Conservation (phyloP, 73 alveolate genomes). For the Blepharisma stoltei region DNA sequence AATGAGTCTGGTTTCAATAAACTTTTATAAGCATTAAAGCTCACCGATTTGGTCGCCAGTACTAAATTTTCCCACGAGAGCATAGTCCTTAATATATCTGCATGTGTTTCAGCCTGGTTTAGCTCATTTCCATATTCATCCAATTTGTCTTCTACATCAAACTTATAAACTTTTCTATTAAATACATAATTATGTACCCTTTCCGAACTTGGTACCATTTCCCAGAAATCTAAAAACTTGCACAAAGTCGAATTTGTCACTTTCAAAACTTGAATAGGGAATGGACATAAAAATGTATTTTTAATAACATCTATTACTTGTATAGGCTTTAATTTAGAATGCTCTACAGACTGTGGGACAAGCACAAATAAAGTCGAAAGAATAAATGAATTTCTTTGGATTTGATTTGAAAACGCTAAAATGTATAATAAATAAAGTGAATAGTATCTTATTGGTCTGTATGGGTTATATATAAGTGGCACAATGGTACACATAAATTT, state of each 20-base stretch:
- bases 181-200: neutral
- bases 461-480: neutral
- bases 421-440: neutral
- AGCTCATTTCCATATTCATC: neutral
- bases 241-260: neutral
- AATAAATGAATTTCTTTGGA: neutral
- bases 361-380: neutral
- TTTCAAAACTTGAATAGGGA: neutral
- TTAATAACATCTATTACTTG: neutral
- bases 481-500: conserved; percentile 14
- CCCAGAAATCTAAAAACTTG: neutral
- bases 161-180: neutral
- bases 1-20: neutral
- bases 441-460: conserved; percentile 1
- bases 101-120: conserved; percentile 16
- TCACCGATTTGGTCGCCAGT: neutral
- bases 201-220: neutral
- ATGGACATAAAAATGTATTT: neutral
- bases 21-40: neutral
- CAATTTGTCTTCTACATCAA: neutral
- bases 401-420: neutral
- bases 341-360: neutral
- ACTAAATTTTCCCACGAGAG: neutral
- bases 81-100: neutral
- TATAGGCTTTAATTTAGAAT: neutral